A percentile compares a stretch with the other conserved stretches of the same genome.
Evolutionary conservation across 345 rosid genomes (phyloP).

Genomic region (Ailanthus altissimus): DNA sequence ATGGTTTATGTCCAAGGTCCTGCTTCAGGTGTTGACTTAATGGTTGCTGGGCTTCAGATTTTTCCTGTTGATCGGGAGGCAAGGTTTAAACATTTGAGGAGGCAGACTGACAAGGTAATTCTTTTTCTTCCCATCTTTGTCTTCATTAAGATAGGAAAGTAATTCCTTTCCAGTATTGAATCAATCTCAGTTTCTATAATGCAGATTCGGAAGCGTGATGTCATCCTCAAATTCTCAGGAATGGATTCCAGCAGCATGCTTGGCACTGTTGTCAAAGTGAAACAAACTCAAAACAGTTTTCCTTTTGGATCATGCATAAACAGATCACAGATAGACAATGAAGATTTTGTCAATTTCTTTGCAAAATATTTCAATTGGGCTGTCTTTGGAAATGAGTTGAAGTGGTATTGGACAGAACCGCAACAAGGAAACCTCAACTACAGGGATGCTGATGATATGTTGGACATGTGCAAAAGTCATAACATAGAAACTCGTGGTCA

Average conservation of each 20-base stretch:
- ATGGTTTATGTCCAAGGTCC: constrained; percentile 92
- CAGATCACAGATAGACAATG: constrained; percentile 82
- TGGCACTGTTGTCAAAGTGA: constrained; percentile 60
- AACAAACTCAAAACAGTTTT: constrained; percentile 70
- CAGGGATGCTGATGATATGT: constrained; percentile 85
- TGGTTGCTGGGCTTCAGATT: constrained; percentile 84
- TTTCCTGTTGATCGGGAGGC: constrained; percentile 68
- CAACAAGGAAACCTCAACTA: constrained; percentile 76
- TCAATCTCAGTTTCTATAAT: constrained; percentile 17
- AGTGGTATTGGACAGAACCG: constrained; percentile 97
- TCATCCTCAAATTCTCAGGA: constrained; percentile 64
- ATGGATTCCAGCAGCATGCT: constrained; percentile 33
- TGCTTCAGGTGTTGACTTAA: constrained; percentile 67
- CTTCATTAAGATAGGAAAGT: not conserved
- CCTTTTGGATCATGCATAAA: constrained; percentile 87
- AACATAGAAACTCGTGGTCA: constrained; percentile 74
- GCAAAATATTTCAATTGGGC: constrained; percentile 86
- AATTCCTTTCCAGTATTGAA: not conserved
- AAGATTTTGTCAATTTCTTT: constrained; percentile 81
- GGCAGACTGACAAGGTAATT: constrained; percentile 67
- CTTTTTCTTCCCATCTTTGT: not conserved
- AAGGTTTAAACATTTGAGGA: constrained; percentile 62
- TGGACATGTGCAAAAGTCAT: constrained; percentile 62
- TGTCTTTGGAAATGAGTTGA: constrained; percentile 90
- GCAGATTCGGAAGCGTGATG: constrained; percentile 86